Conservation (phyloP, 2,329 filamentous ascomycete species). For the Cercospora brassicicola region DNA sequence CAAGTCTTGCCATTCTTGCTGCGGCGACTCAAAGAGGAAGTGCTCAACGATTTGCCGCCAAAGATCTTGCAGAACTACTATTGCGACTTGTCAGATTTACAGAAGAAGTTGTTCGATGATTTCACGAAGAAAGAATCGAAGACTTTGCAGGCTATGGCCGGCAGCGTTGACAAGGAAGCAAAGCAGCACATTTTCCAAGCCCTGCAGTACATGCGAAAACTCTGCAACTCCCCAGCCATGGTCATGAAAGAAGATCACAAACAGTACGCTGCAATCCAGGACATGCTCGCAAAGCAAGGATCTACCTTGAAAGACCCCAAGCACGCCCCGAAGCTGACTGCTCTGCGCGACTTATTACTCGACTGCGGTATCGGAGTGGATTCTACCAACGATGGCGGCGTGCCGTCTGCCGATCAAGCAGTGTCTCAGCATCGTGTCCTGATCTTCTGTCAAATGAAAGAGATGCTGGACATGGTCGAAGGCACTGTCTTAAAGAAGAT, state of each 20-base stretch:
- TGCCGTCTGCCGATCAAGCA: constrained; percentile 67
- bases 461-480: constrained; percentile 99
- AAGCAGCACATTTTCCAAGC: constrained; percentile 99
- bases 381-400: constrained; percentile 41
- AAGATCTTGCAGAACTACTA: constrained; percentile 99
- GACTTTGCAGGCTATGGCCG: constrained; percentile 79
- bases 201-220: constrained; percentile 97
- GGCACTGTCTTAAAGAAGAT: constrained; percentile 86
- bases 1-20: constrained; percentile 96
- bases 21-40: constrained; percentile 94
- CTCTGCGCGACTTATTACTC: constrained; percentile 88
- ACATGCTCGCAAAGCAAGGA: constrained; percentile 72
- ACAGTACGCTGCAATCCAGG: constrained; percentile 84
- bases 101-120: constrained; percentile 93
- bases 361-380: constrained; percentile 92
- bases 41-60: constrained; percentile 89
- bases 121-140: constrained; percentile 93
- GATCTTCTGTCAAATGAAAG: constrained; percentile 99
- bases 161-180: constrained; percentile 81
- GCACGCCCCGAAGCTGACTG: constrained; percentile 90
- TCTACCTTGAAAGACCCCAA: constrained; percentile 79
- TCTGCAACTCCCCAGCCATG: constrained; percentile 94
- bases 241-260: constrained; percentile 94
- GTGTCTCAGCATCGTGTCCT: constrained; percentile 95
- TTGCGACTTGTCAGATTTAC: constrained; percentile 92